A percentile compares a stretch with the other conserved stretches of the same genome.
phyloP scores from a whole-genome alignment of 2,329 filamentous ascomycete species.

The Epichloe uncinata region DNA sequence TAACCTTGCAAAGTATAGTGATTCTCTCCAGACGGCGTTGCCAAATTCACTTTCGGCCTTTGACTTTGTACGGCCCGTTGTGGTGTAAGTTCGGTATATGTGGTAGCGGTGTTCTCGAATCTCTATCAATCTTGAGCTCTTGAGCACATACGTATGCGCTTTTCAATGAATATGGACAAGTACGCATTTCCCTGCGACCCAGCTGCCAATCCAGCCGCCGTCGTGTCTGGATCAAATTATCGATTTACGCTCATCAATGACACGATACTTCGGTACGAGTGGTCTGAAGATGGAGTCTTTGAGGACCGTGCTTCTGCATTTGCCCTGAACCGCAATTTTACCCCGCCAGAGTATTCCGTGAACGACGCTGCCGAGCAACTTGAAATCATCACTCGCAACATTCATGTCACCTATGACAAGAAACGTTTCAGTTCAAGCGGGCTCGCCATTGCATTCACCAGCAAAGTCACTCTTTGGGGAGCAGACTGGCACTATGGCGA shows the following conservation, averaged over 20 bases:
- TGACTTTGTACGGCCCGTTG: no score
- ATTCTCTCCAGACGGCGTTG: no score
- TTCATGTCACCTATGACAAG: conserved; percentile 46
- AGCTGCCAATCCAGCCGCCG: conserved; percentile 1
- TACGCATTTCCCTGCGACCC: conserved; percentile 3
- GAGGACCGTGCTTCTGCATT: conserved; percentile 50
- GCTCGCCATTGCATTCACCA: conserved; percentile 31
- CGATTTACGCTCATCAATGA: conserved; percentile 47
- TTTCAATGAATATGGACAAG: neutral
- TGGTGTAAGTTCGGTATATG: no score
- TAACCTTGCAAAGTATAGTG: no score
- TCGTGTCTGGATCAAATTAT: conserved; percentile 22
- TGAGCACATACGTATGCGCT: neutral
- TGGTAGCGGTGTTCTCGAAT: no score
- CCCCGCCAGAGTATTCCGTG: conserved; percentile 30
- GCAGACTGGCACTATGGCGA: conserved; percentile 36
- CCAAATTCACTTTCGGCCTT: no score
- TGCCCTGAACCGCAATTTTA: conserved; percentile 35
- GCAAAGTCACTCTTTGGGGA: conserved; percentile 14
- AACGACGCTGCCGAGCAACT: conserved; percentile 31
- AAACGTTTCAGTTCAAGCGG: conserved; percentile 37
- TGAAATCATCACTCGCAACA: conserved; percentile 40
- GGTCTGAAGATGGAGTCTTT: conserved; percentile 43
- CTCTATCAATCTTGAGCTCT: no score
- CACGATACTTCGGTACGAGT: conserved; percentile 46